Evolutionary conservation across 805 yeast genomes (phyloP).

Genomic region (Metschnikowia matae): DNA sequence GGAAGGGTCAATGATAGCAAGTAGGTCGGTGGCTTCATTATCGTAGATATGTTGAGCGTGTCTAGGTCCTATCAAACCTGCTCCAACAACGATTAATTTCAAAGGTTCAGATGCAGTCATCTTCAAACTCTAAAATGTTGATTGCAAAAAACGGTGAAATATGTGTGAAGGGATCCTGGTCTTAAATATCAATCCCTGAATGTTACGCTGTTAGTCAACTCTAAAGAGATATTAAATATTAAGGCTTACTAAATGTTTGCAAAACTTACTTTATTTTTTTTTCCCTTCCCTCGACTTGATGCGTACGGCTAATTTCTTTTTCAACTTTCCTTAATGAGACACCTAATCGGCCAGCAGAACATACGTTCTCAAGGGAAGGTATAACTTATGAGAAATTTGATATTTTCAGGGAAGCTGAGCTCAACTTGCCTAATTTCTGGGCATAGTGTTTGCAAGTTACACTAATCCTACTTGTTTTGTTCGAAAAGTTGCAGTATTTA

Average conservation of each 20-base stretch:
- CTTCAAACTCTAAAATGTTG: not conserved
- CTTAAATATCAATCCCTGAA: not conserved
- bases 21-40: constrained; percentile 23
- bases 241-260: not conserved
- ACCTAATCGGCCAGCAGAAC: not conserved
- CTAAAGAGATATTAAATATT: not conserved
- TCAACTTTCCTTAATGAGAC: not conserved
- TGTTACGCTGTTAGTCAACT: not conserved
- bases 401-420: not conserved
- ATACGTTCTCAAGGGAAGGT: not conserved
- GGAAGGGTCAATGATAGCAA: constrained; percentile 35
- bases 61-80: constrained; percentile 40
- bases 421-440: not conserved
- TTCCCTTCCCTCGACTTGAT: not conserved
- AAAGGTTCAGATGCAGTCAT: constrained; percentile 13
- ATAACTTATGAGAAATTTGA: not conserved
- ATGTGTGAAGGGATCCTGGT: not conserved
- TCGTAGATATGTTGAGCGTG: constrained; percentile 33
- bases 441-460: not conserved
- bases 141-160: not conserved
- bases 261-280: not conserved
- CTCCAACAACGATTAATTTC: constrained; percentile 32
- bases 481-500: not conserved
- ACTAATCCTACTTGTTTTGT: not conserved
- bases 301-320: constrained; percentile 1